Conservation (phyloP, 306 rosid species). For the Myrica gale region DNA sequence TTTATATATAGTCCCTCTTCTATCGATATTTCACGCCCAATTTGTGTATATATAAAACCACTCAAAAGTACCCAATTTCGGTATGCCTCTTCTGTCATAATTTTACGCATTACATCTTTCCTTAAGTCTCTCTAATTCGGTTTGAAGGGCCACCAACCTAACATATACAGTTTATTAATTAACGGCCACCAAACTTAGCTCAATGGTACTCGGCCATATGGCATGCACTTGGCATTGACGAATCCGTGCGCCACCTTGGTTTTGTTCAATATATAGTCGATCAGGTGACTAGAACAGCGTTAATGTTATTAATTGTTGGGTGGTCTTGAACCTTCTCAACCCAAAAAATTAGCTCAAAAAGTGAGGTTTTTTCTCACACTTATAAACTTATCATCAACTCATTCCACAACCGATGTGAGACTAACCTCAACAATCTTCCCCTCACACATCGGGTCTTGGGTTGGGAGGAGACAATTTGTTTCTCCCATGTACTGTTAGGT, state of each 20-base stretch:
- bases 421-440: too few species aligned
- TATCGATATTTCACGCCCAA: neutral
- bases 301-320: neutral
- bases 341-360: too few species aligned
- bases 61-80: neutral
- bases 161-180: neutral
- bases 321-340: too few species aligned
- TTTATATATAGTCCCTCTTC: neutral
- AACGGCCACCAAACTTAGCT: neutral
- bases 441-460: too few species aligned
- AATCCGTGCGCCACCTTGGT: neutral
- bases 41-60: neutral
- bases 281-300: conserved; percentile 19
- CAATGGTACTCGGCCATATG: neutral
- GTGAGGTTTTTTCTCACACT: too few species aligned
- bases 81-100: too few species aligned
- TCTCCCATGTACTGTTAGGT: too few species aligned
- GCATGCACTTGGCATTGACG: neutral
- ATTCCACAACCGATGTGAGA: too few species aligned
- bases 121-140: neutral
- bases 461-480: too few species aligned
- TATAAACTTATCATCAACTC: too few species aligned
- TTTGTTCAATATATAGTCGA: neutral
- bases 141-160: neutral
- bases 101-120: too few species aligned